Conservation (phyloP, 768 basidiomycete species). For the Mrakia gelida region DNA sequence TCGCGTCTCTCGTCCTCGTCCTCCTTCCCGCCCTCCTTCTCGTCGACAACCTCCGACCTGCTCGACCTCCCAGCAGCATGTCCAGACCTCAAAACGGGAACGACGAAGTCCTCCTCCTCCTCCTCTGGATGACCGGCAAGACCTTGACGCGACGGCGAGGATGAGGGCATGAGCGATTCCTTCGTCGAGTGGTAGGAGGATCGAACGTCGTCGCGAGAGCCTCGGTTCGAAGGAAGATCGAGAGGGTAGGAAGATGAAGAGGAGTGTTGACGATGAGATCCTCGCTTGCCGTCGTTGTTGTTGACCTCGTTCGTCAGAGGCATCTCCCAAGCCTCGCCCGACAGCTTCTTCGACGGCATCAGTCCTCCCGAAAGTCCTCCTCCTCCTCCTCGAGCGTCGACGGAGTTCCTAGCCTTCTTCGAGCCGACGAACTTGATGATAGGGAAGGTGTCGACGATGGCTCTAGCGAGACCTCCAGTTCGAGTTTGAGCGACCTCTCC, state of each 20-base stretch:
- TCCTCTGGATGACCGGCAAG: not conserved
- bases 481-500: conserved; percentile 57
- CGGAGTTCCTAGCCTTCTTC: not conserved
- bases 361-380: not conserved
- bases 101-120: not conserved
- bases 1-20: conserved; percentile 52
- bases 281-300: not conserved
- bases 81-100: not conserved
- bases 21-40: not conserved
- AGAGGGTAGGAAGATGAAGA: not conserved
- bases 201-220: not conserved
- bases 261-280: not conserved
- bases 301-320: not conserved
- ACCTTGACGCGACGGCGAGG: not conserved
- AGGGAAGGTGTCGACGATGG: conserved; percentile 93
- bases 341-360: not conserved
- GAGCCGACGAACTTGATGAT: conserved; percentile 70
- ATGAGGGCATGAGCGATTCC: not conserved
- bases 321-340: not conserved
- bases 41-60: not conserved
- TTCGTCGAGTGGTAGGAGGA: conserved; percentile 1
- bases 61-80: not conserved
- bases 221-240: not conserved
- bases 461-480: conserved; percentile 79
- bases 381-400: not conserved